Base-by-base conservation (phyloP, 345 rosid genomes). In the Aethionema arabicum region DNA sequence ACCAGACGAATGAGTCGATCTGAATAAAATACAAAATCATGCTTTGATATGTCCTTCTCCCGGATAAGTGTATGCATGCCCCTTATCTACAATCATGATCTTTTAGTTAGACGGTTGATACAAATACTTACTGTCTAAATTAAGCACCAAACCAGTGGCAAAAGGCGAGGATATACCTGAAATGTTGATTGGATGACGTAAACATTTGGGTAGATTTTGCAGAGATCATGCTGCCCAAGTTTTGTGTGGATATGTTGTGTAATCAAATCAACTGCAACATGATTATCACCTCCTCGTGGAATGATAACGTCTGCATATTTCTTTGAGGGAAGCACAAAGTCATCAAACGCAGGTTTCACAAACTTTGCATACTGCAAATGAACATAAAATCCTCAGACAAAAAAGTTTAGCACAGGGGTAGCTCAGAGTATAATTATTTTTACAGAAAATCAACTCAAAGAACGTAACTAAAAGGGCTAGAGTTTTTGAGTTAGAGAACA, bases 61-160 rank as follows among this genome's bases (percentile, higher is more conserved):
- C 99, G 87, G 63, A 93, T 93, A 79, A 93, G 80, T 68, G 99
- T 93, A 77, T 93, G 99, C 99, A 93, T 90, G 54, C 97, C 99
- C 82, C 97, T 77, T 72, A 93, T 93, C 97, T 93, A 85, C 65
- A 63, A 70, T 68, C 55, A 74, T 11, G 39, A 46, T 68, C 69
- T 35, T 65, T 43, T 6, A 36, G 55, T 72, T 15, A 79, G 57
- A 68, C 41, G 44, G 62, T n/a, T 51, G 44, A 59, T 39, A 38
- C 44, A 16, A 61, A 27, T 29, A 61, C 53, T 36, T 29, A 8
- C 31, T 3, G 4, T 39, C 8, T 31, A n/a, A 46, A 39, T 53
- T 31, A 61, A 56, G 59, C 0, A 49, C 27, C 58, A 33, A 6
- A 15, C 36, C 27, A 46, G 4, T 8, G 14, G 31, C 0, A 11